phyloP scores from a whole-genome alignment of 2,329 filamentous ascomycete genomes.

The Penicillium sp. region DNA sequence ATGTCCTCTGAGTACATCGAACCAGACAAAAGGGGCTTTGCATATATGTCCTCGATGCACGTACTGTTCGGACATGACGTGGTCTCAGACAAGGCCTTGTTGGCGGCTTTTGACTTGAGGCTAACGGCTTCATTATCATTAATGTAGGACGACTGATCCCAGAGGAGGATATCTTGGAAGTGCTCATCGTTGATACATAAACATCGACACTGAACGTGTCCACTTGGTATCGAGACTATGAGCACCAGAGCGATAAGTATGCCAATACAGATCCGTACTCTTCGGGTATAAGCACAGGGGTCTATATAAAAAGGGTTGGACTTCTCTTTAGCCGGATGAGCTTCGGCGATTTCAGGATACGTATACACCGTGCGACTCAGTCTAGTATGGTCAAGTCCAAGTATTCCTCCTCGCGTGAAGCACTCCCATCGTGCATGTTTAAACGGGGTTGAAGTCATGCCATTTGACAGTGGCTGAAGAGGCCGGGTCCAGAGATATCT shows the following conservation, averaged over 20 bases:
- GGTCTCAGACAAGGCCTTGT: not conserved
- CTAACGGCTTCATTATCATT: too few relatives aligned
- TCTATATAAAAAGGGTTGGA: not conserved
- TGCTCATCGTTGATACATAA: not conserved
- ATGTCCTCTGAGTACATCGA: not conserved
- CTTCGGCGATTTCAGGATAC: not conserved
- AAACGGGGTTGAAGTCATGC: not conserved
- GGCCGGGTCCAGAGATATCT: constrained; percentile 5
- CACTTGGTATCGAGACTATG: not conserved
- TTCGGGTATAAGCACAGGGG: not conserved
- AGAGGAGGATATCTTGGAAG: too few relatives aligned
- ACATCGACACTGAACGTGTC: not conserved
- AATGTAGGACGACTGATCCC: not conserved
- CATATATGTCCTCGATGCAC: not conserved
- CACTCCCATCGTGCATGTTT: not conserved
- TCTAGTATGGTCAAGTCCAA: not conserved
- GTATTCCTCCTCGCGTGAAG: not conserved
- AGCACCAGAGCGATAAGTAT: not conserved
- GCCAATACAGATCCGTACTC: not conserved
- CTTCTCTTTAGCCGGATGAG: not conserved
- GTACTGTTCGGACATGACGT: not conserved
- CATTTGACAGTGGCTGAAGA: not conserved
- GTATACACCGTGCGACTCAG: not conserved
- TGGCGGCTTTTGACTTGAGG: not conserved
- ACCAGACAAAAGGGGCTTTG: constrained; percentile 24